Base-by-base conservation (phyloP, 441 rosid species). In the Populus hybrid region DNA sequence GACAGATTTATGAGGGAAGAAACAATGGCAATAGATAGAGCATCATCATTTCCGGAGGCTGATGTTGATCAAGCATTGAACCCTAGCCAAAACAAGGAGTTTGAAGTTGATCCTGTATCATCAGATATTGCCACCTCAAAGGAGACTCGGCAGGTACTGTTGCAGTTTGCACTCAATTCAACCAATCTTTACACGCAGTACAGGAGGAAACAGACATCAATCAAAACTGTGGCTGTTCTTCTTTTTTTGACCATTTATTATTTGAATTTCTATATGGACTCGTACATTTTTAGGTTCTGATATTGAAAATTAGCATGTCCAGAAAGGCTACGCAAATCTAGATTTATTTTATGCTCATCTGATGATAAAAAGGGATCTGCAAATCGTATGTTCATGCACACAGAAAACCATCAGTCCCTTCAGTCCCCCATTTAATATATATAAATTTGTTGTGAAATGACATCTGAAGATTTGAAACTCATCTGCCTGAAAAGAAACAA, bases 31-130 rank as follows among this genome's bases (percentile, higher is more conserved):
- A 36, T 67, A 10, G 36, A 72, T 7, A 72, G 68, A 11, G 16
- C 71, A 18, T 78, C 80, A 36, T 64, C 79, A 59, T 83, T 88
- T 82, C 92, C 94, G 3, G 87, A 85, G 28, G 90, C 84, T 1
- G 89, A 86, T 36, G 81, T 81, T 32, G 73, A 77, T 21, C 78
- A 75, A 63, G 91, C 83, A 76, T 38, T 87, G 81, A 77, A 88
- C 75, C 86, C 85, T 10, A 75, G 73, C 36, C 76, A 71, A 2
- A 86, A 86, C 85, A 83, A 80, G 70, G 69, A 69, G 16, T 79
- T 88, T 5, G 72, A 84, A 70, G 81, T 84, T 40, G 94, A 88
- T 85, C 75, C 89, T n/a, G 67, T 83, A n/a, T 88, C 92, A 0
- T 82, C 83, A 9, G 85, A 81, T 38, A 84, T 85, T 7, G 84